phyloP scores from a whole-genome alignment of 164 flowering plant species.

The Saururus chinensis region DNA sequence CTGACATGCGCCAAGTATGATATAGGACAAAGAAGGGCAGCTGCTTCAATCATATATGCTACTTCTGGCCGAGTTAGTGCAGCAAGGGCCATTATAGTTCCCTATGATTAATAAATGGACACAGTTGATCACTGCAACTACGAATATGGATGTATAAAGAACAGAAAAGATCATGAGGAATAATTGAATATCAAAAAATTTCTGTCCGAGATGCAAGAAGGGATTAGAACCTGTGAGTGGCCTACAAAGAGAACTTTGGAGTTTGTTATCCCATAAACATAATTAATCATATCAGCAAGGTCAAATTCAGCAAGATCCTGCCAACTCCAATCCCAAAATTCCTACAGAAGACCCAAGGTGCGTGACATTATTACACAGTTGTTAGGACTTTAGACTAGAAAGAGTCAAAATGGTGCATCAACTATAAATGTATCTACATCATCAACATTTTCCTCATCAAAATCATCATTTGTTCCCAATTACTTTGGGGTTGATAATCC shows the following conservation, averaged over 20 bases:
- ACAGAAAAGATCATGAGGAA: too few relatives aligned
- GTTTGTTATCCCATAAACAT: conserved; percentile 38
- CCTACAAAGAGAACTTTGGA: conserved; percentile 73
- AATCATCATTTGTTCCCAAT: too few relatives aligned
- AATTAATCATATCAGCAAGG: conserved; percentile 62
- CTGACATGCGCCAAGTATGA: conserved; percentile 73
- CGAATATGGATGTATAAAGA: too few relatives aligned
- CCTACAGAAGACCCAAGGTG: conserved; percentile 31
- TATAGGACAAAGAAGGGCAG: conserved; percentile 84
- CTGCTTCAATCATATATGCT: conserved; percentile 74
- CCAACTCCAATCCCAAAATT: conserved; percentile 99
- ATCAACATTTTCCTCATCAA: too few relatives aligned
- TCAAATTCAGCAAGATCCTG: conserved; percentile 80
- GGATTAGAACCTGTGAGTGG: conserved; percentile 63
- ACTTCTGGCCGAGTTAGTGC: conserved; percentile 73
- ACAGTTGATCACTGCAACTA: too few relatives aligned
- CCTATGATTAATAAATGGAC: conserved; percentile 31
- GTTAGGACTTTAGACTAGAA: too few relatives aligned
- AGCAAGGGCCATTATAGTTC: conserved; percentile 88
- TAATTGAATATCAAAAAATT: too few relatives aligned
- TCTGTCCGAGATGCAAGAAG: neutral
- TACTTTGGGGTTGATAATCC: too few relatives aligned
- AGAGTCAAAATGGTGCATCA: too few relatives aligned
- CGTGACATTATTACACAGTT: too few relatives aligned
- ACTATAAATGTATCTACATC: too few relatives aligned